Percentiles rank a stretch among this genome's conserved stretches.
Evolutionary conservation across 2,329 filamentous ascomycete species (phyloP).

Genomic region (Venturia oleaginea): DNA sequence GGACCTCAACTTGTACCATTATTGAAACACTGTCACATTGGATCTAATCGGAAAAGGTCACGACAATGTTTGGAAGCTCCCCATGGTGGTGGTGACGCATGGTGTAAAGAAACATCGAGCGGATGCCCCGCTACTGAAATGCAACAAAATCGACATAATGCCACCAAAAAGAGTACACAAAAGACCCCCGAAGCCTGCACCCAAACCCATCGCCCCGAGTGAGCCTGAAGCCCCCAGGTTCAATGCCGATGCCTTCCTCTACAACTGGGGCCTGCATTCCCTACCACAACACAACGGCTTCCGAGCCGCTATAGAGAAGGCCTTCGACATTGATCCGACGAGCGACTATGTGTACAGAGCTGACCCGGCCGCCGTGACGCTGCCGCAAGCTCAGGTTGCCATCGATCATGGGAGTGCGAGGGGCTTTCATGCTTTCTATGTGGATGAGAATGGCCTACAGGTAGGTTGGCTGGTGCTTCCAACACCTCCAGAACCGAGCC

Average conservation of each 20-base stretch:
- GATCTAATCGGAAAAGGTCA: too few species aligned
- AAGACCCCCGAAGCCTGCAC: background rate
- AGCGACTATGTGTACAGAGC: constrained; percentile 45
- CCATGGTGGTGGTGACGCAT: background rate
- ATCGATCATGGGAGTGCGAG: constrained; percentile 37
- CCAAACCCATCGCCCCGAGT: background rate
- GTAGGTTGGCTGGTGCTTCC: constrained; percentile 20
- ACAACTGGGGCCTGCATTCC: constrained; percentile 33
- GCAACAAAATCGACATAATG: background rate
- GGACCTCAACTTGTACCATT: too few species aligned
- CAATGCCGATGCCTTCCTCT: constrained; percentile 37
- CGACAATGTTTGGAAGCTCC: background rate
- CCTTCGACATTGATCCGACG: constrained; percentile 37
- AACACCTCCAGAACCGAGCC: background rate
- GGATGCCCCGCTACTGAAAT: background rate
- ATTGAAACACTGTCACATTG: too few species aligned
- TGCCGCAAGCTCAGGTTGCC: constrained; percentile 41
- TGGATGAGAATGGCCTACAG: constrained; percentile 30
- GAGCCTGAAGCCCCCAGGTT: constrained; percentile 23
- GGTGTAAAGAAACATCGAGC: background rate
- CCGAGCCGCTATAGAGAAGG: constrained; percentile 35
- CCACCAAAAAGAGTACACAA: constrained; percentile 3
- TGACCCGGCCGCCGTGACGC: constrained; percentile 37
- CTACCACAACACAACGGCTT: constrained; percentile 35
- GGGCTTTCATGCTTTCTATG: constrained; percentile 44